Conservation (phyloP, 768 basidiomycete genomes). For the Phlebiopsis gigantea region DNA sequence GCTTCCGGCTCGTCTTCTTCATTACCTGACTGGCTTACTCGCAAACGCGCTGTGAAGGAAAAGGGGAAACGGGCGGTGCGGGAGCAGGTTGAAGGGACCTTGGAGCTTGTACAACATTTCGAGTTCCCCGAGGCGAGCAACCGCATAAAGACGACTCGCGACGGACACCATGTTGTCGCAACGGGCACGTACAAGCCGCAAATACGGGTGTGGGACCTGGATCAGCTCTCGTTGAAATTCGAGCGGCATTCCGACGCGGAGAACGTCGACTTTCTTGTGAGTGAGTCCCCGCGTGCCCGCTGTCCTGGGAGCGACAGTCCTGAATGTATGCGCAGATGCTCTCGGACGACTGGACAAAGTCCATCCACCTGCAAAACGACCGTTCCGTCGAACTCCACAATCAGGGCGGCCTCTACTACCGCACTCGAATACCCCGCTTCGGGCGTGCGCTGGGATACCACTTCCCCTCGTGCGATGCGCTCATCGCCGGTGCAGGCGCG, state of each 20-base stretch:
- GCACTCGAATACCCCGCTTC: slow-evolving; percentile 90
- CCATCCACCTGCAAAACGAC: slow-evolving; percentile 94
- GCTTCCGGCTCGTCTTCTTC: slow-evolving; percentile 83
- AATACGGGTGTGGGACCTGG: slow-evolving; percentile 92
- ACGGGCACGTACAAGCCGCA: slow-evolving; percentile 98
- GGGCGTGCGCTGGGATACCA: slow-evolving; percentile 92
- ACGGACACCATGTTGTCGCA: slow-evolving; percentile 89
- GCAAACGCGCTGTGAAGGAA: slow-evolving; percentile 58
- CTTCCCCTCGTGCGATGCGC: slow-evolving; percentile 87
- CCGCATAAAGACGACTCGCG: slow-evolving; percentile 82
- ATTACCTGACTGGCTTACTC: slow-evolving; percentile 90
- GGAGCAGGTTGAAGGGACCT: slow-evolving; percentile 77
- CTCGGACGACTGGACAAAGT: slow-evolving; percentile 98
- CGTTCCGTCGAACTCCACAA: slow-evolving; percentile 94
- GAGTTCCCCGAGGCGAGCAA: slow-evolving; percentile 97
- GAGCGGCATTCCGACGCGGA: slow-evolving; percentile 95
- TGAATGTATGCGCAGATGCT: slow-evolving; percentile 53
- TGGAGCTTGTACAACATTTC: slow-evolving; percentile 93
- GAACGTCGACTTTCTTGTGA: slow-evolving; percentile 96
- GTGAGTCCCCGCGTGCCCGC: slow-evolving; percentile 39
- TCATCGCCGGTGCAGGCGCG: slow-evolving; percentile 69
- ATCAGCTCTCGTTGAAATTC: slow-evolving; percentile 89
- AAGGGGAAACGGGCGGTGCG: slow-evolving; percentile 62
- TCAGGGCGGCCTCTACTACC: slow-evolving; percentile 90
- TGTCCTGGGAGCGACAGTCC: neutral